Percentiles rank a stretch among this genome's conserved stretches.
phyloP scores from a whole-genome alignment of 129 eudicot genomes.

The Pulicaria dysenterica region DNA sequence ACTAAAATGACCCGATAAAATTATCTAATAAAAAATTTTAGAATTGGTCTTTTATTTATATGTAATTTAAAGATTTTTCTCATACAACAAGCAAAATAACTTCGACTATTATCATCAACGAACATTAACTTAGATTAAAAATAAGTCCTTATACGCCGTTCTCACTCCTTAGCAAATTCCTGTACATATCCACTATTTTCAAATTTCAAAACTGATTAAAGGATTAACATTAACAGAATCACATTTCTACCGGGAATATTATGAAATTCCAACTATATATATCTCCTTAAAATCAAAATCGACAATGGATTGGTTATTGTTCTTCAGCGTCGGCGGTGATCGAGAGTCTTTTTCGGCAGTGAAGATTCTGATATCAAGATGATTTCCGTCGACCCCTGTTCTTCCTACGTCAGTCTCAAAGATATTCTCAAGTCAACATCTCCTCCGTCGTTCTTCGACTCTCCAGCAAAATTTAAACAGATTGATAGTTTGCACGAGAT shows the following conservation, averaged over 20 bases:
- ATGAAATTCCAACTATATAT: conserved; percentile 30
- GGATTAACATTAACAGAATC: no score
- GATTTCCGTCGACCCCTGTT: conserved; percentile 40
- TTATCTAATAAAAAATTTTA: no score
- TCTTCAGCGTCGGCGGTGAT: not conserved
- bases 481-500: conserved; percentile 65
- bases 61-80: no score
- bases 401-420: conserved; percentile 56
- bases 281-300: not conserved
- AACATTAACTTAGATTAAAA: no score
- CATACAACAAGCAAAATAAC: no score
- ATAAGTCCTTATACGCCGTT: no score
- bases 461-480: conserved; percentile 34
- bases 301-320: not conserved
- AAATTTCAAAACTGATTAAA: no score
- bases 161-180: no score
- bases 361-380: conserved; percentile 45
- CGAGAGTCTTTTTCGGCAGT: not conserved
- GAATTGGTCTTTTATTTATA: no score
- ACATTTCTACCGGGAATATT: not conserved
- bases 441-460: conserved; percentile 23
- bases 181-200: no score
- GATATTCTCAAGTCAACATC: conserved; percentile 46
- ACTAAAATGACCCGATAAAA: no score
- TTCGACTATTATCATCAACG: no score